Evolutionary conservation across 768 basidiomycete species (phyloP).

Genomic region (Pleurotus citrinopileatus): DNA sequence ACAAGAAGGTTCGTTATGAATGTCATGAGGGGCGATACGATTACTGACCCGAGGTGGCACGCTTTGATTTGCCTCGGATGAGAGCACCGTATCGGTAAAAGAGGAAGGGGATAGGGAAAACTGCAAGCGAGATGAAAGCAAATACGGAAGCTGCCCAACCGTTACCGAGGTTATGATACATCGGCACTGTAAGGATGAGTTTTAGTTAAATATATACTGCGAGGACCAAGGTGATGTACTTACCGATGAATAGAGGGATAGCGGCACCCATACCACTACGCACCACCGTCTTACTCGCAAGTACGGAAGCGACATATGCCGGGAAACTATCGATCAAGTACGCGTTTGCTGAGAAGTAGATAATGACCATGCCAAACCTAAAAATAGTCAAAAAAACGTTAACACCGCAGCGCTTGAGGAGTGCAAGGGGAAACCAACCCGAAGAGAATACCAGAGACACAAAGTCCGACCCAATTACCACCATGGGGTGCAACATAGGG

Average conservation of each 20-base stretch:
- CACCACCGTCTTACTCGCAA: constrained; percentile 36
- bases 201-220: constrained; percentile 25
- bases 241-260: constrained; percentile 29
- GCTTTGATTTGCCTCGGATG: constrained; percentile 25
- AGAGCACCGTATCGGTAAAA: constrained; percentile 24
- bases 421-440: constrained; percentile 24
- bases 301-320: constrained; percentile 34
- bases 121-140: constrained; percentile 31
- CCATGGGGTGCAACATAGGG: constrained; percentile 29
- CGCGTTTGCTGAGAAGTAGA: constrained; percentile 37
- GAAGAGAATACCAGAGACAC: constrained; percentile 32
- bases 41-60: constrained; percentile 15
- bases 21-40: background rate
- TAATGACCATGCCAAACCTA: constrained; percentile 26
- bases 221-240: constrained; percentile 31
- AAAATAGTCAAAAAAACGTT: background rate
- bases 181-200: constrained; percentile 31
- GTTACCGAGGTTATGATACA: constrained; percentile 37
- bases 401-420: background rate
- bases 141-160: constrained; percentile 34
- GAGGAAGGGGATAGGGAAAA: constrained; percentile 26
- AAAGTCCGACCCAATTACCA: constrained; percentile 35
- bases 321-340: constrained; percentile 40
- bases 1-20: background rate
- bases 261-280: constrained; percentile 29